phyloP scores from a whole-genome alignment of 1,284 basidiomycete species.

The Erythrobasidium hasegawianum region DNA sequence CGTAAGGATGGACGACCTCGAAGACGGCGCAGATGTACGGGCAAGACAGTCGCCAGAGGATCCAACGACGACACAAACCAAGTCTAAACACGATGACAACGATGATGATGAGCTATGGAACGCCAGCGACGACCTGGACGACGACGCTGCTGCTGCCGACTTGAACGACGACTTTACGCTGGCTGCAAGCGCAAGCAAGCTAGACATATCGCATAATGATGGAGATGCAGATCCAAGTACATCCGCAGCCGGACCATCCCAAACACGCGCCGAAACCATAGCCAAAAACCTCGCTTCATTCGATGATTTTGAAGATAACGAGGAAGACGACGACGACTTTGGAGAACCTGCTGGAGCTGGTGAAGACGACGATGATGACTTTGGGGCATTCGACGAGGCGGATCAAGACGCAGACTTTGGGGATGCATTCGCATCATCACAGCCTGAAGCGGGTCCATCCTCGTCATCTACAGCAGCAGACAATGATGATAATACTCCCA shows the following conservation, averaged over 20 bases:
- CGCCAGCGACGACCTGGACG: background rate
- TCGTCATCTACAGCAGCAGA: background rate
- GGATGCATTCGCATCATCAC: background rate
- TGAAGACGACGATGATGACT: slow-evolving; percentile 21
- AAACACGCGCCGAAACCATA: background rate
- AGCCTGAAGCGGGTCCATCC: background rate
- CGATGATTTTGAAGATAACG: background rate
- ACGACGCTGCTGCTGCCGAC: background rate
- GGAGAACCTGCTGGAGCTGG: background rate
- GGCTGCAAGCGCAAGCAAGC: background rate
- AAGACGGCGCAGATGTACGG: slow-evolving; percentile 11
- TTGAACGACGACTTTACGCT: too few species aligned
- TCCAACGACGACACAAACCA: too few species aligned
- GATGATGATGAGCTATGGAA: slow-evolving; percentile 7
- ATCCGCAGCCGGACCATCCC: background rate
- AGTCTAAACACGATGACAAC: slow-evolving; percentile 1
- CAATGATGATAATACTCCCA: background rate
- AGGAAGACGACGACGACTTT: slow-evolving; percentile 15
- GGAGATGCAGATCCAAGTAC: slow-evolving; percentile 10
- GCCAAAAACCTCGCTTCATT: background rate
- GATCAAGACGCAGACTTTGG: slow-evolving; percentile 1
- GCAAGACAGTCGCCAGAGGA: slow-evolving; percentile 27
- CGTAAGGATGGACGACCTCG: slow-evolving; percentile 10
- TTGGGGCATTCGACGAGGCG: slow-evolving; percentile 32
- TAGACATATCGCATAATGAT: slow-evolving; percentile 1